Evolutionary conservation across 2,329 filamentous ascomycete species (phyloP), one percentile per base, ranked within the genome.

Genomic region (Mycosphaerelloides madeirae): DNA sequence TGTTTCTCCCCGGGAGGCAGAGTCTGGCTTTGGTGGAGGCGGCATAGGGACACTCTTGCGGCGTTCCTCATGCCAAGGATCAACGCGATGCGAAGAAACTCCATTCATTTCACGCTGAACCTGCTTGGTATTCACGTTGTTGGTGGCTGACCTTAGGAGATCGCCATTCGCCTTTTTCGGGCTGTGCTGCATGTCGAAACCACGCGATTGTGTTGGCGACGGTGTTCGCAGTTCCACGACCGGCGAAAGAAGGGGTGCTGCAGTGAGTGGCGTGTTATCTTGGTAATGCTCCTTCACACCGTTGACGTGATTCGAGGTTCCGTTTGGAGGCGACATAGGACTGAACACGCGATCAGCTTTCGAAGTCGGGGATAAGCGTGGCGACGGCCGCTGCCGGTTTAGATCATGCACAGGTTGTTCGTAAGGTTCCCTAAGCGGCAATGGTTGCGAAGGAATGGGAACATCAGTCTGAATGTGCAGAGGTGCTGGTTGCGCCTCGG

Each of bases 141-240:
- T 58, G 12, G 57, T 57, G 14, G 50, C 49, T 20, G 22, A 6
- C 48, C 57, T 57, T 22, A 52, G 33, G 1, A 60, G 44, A n/a
- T 36, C 38, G 19, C 60, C 58, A 38, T 60, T 62, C 22, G 48
- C 36, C 31, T 56, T 55, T 4, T 54, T 49, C 9, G 54, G 57
- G 15, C 53, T 48, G 14, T 53, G 48, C 7, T 44, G 29, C 29
- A 31, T 6, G 18, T 81, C 79, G 38, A 74, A 68, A 37, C 75
- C 80, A 43, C 82, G 74, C 43, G 70, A 68, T 11, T 76, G 70
- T 3, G 75, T 84, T 1, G 85, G 84, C 1, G 85, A 87, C 2
- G 84, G 83, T 0, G 82, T 84, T n/a, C 77, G 75, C 5, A 78
- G 77, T 66, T 89, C 85, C 42, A 84, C 84, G 0, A 89, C 85